Evolutionary conservation across 495 filamentous ascomycete species (phyloP).

Genomic region (Talaromyces trachyspermus): DNA sequence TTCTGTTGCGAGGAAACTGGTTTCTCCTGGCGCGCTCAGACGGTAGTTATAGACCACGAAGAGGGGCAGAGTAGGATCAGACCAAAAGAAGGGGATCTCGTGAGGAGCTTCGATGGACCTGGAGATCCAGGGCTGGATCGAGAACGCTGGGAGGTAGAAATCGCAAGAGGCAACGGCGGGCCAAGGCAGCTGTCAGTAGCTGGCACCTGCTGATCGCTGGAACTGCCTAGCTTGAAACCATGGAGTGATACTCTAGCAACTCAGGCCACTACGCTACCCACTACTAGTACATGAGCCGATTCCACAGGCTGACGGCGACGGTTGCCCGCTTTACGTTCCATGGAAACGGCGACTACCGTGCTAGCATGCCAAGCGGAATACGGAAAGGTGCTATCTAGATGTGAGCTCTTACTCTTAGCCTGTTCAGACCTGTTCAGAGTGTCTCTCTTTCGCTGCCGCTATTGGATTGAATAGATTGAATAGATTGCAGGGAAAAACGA

Average conservation of each 20-base stretch:
- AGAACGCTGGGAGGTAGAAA: neutral
- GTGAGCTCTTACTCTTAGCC: neutral
- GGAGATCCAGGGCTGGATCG: neutral
- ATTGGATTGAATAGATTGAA: no score
- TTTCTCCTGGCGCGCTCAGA: neutral
- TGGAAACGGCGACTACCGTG: neutral
- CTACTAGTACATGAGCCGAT: neutral
- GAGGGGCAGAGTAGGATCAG: neutral
- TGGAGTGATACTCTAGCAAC: neutral
- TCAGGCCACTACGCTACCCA: neutral
- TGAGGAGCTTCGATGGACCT: neutral
- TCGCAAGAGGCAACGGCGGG: neutral
- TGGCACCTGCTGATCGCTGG: neutral
- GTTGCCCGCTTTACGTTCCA: conserved; percentile 1
- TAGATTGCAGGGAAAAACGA: no score
- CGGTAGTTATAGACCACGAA: conserved; percentile 1
- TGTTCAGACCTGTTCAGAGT: no score
- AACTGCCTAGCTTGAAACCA: neutral
- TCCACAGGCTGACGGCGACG: no score
- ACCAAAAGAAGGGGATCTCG: neutral
- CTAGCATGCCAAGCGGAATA: neutral
- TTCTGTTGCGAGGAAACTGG: neutral
- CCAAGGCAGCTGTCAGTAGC: conserved; percentile 1
- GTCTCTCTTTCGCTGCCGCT: no score
- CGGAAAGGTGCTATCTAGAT: neutral